Evolutionary conservation across 352 stramenopile genomes (phyloP).

Genomic region (Aphanomyces stellatus): DNA sequence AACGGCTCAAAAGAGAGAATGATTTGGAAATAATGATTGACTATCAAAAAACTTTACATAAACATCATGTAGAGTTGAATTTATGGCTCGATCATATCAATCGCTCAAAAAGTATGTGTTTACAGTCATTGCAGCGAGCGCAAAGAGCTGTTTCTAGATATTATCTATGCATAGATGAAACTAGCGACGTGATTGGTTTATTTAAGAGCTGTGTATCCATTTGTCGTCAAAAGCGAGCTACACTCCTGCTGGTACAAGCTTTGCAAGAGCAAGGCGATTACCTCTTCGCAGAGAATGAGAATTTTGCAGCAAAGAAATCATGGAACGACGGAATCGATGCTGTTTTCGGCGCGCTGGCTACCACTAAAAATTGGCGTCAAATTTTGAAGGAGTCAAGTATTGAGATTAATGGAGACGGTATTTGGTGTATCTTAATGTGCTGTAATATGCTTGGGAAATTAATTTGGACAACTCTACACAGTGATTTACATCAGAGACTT

Average conservation of each 20-base stretch:
- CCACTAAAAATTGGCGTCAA: constrained; percentile 38
- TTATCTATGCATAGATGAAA: constrained; percentile 17
- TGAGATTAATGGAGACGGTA: constrained; percentile 41
- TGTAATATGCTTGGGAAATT: constrained; percentile 51
- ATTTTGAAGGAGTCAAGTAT: constrained; percentile 21
- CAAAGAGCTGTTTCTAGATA: constrained; percentile 43
- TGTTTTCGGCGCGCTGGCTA: constrained; percentile 46
- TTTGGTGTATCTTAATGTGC: constrained; percentile 45
- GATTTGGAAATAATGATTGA: constrained; percentile 21
- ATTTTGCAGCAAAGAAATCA: constrained; percentile 35
- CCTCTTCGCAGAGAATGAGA: constrained; percentile 37
- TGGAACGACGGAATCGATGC: constrained; percentile 75
- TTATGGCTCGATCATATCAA: constrained; percentile 17
- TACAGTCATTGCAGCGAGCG: constrained; percentile 40
- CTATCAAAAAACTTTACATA: constrained; percentile 11
- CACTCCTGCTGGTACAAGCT: constrained; percentile 42
- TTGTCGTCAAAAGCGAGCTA: constrained; percentile 56
- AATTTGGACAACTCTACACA: constrained; percentile 31
- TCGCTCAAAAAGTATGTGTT: constrained; percentile 48
- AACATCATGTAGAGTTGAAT: background rate
- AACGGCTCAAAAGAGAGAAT: constrained; percentile 10
- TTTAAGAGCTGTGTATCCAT: constrained; percentile 48
- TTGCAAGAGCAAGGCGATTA: constrained; percentile 70
- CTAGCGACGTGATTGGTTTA: constrained; percentile 28
- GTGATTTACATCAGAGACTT: constrained; percentile 30